These are phyloP conservation scores for Ceratocystiopsis sp. DNA, from an alignment of 2,329 filamentous ascomycete species.

Conservation along the genomic window DNA sequence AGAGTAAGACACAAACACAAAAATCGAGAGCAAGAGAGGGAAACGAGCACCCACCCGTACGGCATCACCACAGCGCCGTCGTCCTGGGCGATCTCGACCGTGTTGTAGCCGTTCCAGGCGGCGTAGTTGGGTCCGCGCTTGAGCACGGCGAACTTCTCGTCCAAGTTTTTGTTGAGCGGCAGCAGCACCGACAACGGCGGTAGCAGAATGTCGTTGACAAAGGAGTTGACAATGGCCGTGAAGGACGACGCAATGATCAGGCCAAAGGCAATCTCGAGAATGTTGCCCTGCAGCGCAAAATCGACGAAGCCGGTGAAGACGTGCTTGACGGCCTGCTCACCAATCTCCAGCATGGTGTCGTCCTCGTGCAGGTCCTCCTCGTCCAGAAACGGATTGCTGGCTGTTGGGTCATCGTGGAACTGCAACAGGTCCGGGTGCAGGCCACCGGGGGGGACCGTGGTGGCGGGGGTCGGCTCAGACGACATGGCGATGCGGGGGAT, in stretches of 20 bases:
- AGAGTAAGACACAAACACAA: conserved; percentile 1
- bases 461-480: not conserved
- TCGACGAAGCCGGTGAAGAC: conserved; percentile 50
- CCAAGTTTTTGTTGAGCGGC: conserved; percentile 53
- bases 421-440: conserved; percentile 3
- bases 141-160: conserved; percentile 57
- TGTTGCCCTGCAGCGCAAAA: conserved; percentile 59
- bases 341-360: conserved; percentile 20
- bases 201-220: conserved; percentile 53
- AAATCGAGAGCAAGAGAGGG: not conserved
- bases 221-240: conserved; percentile 52
- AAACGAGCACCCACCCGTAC: conserved; percentile 37
- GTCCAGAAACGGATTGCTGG: conserved; percentile 18
- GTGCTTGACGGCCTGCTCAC: conserved; percentile 29
- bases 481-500: conserved; percentile 1
- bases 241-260: conserved; percentile 58
- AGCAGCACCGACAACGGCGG: conserved; percentile 52
- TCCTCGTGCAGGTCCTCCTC: conserved; percentile 21
- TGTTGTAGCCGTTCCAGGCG: conserved; percentile 45
- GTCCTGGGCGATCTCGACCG: conserved; percentile 47
- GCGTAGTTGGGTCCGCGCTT: conserved; percentile 37
- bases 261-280: conserved; percentile 59
- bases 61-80: conserved; percentile 59
- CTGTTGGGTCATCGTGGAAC: conserved; percentile 11
- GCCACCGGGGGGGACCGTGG: not conserved